Conservation (phyloP, 2,329 filamentous ascomycete genomes). For the Talaromyces atroroseus region DNA sequence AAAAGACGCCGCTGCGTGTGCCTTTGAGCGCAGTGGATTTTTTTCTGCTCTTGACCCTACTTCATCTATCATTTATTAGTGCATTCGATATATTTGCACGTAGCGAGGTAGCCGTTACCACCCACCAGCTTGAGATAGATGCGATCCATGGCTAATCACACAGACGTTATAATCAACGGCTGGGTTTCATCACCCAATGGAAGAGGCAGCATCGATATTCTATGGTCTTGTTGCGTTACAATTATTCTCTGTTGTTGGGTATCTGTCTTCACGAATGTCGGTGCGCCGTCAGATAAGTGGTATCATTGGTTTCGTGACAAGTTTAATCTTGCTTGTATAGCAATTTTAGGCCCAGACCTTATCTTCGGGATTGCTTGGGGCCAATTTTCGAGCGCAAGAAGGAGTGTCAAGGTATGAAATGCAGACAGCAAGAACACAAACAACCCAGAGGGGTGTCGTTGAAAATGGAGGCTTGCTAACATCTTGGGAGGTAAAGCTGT, state of each 20-base stretch:
- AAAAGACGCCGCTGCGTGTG: too few species aligned
- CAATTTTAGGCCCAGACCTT: conserved; percentile 35
- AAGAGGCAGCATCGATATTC: conserved; percentile 38
- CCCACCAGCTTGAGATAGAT: too few species aligned
- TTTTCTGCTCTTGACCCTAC: too few species aligned
- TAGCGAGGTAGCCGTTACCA: too few species aligned
- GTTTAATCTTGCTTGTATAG: conserved; percentile 30
- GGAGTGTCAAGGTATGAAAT: neutral
- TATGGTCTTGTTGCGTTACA: conserved; percentile 36
- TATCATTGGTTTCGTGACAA: conserved; percentile 28
- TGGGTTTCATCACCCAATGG: conserved; percentile 33
- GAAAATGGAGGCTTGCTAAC: too few species aligned
- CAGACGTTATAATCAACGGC: neutral
- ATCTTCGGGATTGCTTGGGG: conserved; percentile 31
- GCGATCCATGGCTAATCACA: too few species aligned
- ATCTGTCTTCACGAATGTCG: conserved; percentile 35
- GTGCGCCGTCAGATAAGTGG: conserved; percentile 25
- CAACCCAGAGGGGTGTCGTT: neutral
- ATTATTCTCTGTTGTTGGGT: conserved; percentile 41
- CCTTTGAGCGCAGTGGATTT: too few species aligned
- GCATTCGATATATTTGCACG: too few species aligned
- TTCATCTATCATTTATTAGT: too few species aligned
- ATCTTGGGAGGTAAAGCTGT: too few species aligned
- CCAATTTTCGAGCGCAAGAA: conserved; percentile 30
- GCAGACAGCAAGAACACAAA: neutral